Evolutionary conservation across 257 asterid genomes (phyloP), one percentile per base, ranked within the genome.

Genomic region (Osmanthus fragrans): DNA sequence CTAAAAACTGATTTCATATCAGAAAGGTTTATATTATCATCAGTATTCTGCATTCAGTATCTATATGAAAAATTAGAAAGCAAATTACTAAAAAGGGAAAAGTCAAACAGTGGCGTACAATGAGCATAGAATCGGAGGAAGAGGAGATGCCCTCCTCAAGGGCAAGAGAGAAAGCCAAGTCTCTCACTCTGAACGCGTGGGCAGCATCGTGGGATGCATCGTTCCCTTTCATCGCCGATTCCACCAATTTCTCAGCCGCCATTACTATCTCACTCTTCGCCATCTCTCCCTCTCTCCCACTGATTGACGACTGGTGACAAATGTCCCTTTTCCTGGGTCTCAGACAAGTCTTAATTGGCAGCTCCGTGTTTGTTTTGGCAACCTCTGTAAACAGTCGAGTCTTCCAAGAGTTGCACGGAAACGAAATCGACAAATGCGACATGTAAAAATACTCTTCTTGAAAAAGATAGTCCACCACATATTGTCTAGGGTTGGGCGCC

Each of bases 161-260:
- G 74, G 97, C 97, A 80, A 95, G 98, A 81, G 94, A 93, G 42
- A 95, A 90, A 45, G 99, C 93, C 54, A 92, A 94, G 79, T 90
- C 97, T 78, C 99, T 83, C 23, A 95, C 99, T 73, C 97, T 85
- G 79, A 91, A 90, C n/a, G 94, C 94, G 84, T 95, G 99, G 10
- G 96, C 96, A 5, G 97, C 96, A 78, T 95, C 97, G 84, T 95
- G 99, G 4, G 97, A 95, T 18, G 91, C 99, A 74, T 95, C 98
- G 85, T 93, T 95, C 42, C 94, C 93, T 73, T 85, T 85, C 99
- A 95, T 93, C 74, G 84, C 76, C n/a, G 86, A 77, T 80, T 89
- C 78, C 76, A 93, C 91, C 88, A 95, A 81, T 79, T 87, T 79
- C 88, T 95, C 98, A 13, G 97, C 94, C 81, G 85, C 90, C 15